Conservation (phyloP, 2,329 filamentous ascomycete genomes). For the Zalaria obscura region DNA sequence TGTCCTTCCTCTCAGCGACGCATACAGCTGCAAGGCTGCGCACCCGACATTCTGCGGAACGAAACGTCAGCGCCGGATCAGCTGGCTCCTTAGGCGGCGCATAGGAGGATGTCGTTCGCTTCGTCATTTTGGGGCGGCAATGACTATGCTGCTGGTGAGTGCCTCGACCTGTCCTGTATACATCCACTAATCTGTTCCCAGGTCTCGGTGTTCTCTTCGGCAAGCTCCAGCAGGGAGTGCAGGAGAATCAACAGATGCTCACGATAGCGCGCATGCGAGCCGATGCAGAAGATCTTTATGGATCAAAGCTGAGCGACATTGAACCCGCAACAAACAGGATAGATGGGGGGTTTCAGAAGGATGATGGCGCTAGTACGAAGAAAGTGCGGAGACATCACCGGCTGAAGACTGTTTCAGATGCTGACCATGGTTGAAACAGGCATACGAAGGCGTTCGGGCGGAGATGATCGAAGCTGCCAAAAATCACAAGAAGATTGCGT, state of each 20-base stretch:
- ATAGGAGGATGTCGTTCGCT: background rate
- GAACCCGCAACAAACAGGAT: conserved; percentile 69
- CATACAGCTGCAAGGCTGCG: no score
- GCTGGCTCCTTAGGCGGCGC: no score
- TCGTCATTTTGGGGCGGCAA: conserved; percentile 5
- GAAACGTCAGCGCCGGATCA: no score
- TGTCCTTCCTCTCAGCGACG: no score
- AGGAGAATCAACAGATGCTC: conserved; percentile 88
- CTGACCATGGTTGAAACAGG: conserved; percentile 34
- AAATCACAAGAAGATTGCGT: conserved; percentile 89
- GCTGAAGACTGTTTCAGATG: background rate
- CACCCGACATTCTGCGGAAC: no score
- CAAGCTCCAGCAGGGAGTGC: conserved; percentile 91
- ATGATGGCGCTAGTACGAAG: conserved; percentile 89
- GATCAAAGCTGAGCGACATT: conserved; percentile 67
- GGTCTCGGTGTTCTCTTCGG: conserved; percentile 83
- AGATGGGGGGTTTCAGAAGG: conserved; percentile 67
- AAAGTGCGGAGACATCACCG: conserved; percentile 46
- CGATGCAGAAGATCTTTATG: conserved; percentile 86
- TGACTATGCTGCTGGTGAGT: conserved; percentile 5
- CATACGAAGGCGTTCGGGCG: conserved; percentile 80
- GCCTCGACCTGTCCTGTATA: no score
- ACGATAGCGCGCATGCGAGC: conserved; percentile 87
- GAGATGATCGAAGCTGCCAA: conserved; percentile 87
- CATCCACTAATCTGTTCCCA: conserved; percentile 10